Evolutionary conservation across 495 filamentous ascomycete genomes (phyloP).

Genomic region (Xeromyces bisporus): DNA sequence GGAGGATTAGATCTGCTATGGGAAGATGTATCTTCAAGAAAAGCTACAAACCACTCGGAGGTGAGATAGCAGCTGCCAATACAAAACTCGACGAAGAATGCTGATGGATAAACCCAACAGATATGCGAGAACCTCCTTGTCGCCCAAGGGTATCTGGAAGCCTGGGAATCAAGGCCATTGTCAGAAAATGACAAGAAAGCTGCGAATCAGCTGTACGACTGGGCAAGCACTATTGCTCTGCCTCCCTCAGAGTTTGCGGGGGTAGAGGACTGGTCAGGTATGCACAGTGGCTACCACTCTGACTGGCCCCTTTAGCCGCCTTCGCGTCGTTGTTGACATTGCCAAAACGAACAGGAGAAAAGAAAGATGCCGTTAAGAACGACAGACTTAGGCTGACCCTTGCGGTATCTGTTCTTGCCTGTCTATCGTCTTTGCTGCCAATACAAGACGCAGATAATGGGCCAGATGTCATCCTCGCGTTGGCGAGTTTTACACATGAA

Average conservation of each 20-base stretch:
- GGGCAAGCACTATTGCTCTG: slow-evolving; percentile 18
- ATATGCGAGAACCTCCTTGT: slow-evolving; percentile 17
- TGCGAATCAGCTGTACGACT: slow-evolving; percentile 16
- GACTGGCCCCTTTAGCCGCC: neutral
- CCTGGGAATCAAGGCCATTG: slow-evolving; percentile 6
- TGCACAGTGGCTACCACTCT: too few relatives aligned
- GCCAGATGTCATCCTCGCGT: slow-evolving; percentile 15
- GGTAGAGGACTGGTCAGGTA: slow-evolving; percentile 10
- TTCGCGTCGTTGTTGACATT: slow-evolving; percentile 1
- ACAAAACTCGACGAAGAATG: too few relatives aligned
- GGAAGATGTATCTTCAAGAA: slow-evolving; percentile 14
- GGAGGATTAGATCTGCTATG: slow-evolving; percentile 13
- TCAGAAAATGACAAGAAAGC: slow-evolving; percentile 12
- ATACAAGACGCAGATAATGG: slow-evolving; percentile 7
- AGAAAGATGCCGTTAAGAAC: slow-evolving; percentile 7
- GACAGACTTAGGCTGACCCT: slow-evolving; percentile 11
- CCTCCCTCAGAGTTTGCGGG: slow-evolving; percentile 20
- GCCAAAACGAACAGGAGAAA: slow-evolving; percentile 3
- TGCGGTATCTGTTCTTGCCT: slow-evolving; percentile 18
- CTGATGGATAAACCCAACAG: slow-evolving; percentile 4
- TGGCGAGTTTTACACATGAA: slow-evolving; percentile 31
- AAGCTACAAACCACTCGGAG: slow-evolving; percentile 7
- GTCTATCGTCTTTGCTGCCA: slow-evolving; percentile 7
- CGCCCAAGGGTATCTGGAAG: slow-evolving; percentile 11
- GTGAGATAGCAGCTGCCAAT: slow-evolving; percentile 7